Conservation (phyloP, 441 rosid species). For the Syzygium malaccense region DNA sequence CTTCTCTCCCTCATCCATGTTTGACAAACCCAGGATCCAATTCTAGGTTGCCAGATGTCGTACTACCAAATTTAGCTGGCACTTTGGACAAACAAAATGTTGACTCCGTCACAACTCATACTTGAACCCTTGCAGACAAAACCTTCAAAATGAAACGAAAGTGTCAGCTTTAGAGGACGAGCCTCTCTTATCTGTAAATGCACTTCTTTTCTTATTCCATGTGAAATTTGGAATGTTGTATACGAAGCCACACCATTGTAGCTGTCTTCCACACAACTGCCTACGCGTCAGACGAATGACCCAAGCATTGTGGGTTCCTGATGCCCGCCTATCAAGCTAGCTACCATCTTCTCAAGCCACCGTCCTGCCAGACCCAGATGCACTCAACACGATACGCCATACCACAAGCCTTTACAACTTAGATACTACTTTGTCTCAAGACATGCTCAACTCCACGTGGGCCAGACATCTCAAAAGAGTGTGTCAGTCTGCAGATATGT, state of each 20-base stretch:
- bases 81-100: neutral
- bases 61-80: neutral
- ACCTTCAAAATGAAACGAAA: neutral
- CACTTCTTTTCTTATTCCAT: neutral
- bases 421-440: neutral
- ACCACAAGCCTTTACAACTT: neutral
- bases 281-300: neutral
- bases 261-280: neutral
- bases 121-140: neutral
- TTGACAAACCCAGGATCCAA: neutral
- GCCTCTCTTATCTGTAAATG: neutral
- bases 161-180: neutral
- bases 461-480: neutral
- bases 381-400: neutral
- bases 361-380: neutral
- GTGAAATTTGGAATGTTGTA: neutral
- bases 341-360: neutral
- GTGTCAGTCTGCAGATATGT: neutral
- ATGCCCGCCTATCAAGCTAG: neutral
- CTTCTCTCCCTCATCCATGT: neutral
- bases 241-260: neutral
- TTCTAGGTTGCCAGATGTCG: neutral
- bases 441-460: neutral
- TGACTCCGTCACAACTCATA: neutral
- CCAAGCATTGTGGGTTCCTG: neutral